Base-by-base conservation (phyloP, 495 filamentous ascomycete genomes). In the Penicillium paxilli region DNA sequence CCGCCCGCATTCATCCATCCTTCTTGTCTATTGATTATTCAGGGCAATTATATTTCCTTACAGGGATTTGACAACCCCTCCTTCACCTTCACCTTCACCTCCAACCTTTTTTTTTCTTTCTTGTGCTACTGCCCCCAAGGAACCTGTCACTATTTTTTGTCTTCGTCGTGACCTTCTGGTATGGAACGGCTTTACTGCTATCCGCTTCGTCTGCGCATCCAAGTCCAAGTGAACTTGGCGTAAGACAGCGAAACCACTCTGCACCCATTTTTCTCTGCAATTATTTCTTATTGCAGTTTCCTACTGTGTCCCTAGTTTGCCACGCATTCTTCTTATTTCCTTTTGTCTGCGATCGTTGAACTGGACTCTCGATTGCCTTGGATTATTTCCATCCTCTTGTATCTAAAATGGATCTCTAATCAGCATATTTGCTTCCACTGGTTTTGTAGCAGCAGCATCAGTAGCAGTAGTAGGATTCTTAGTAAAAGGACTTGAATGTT, bases 81-180 rank as follows among this genome's bases (percentile, higher is more conserved):
- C 35, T 38, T 38, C 49, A 40, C 41, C 10, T 23, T 37, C n/a
- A n/a, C n/a, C n/a, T n/a, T n/a, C n/a, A n/a, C n/a, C n/a, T n/a
- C n/a, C n/a, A n/a, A n/a, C 10, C 59, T 44, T 58, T 46, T 50
- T 62, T 63, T 52, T 52, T 61, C 56, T 56, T 48, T 55, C 11
- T 21, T 30, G 38, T 22, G n/a, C 46, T 59, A 58, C 49, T 58
- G 49, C 54, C 58, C 60, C 46, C 40, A 41, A 58, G 41, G 51
- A 47, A 54, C 51, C 44, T 51, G 30, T 57, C 60, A 45, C 56
- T 52, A 55, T 62, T 47, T 62, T 47, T 38, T 56, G 37, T 59
- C 59, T 56, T 59, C 42, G 61, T 58, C 54, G 55, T 63, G n/a
- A 54, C 62, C 66, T 50, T 67, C 59, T 67, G 65, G 57, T 59